Base-by-base conservation (phyloP, 2,329 filamentous ascomycete genomes). In the Cercospora janseana region DNA sequence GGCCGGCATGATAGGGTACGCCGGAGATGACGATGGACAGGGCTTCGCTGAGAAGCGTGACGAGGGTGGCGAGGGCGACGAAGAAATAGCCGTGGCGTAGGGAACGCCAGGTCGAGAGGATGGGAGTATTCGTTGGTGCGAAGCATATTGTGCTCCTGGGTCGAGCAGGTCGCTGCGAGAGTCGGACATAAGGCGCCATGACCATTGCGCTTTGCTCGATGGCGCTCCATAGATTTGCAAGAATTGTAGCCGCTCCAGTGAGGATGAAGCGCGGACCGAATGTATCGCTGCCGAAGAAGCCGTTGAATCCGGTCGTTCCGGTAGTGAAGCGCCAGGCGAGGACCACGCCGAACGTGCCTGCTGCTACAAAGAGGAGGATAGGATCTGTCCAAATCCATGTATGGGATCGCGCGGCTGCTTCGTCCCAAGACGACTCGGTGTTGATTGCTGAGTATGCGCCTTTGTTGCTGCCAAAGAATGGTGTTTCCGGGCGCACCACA, bases 221-320 rank as follows among this genome's bases (percentile, higher is more conserved):
- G 7, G 34, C 34, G 9, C 47, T 51, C 55, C 55, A 59, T 6
- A 56, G 12, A 7, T 34, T 51, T 15, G 55, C 47, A 13, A 59
- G 46, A 31, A 59, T 23, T 0, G 55, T 59, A 1, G 43, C 55
- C 4, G 57, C 43, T 21, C 49, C 49, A 6, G 57, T 56, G 26
- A 59, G 46, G 28, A 59, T 56, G 50, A 58, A 59, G 16, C 57
- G 49, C 4, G 57, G 57, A 10, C 57, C 57, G 28, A 59, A 57
- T 10, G 54, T 55, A 26, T 57, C 53, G 49, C 54, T 57, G 41
- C 35, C 46, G 52, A 57, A 59, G 51, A 51, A 59, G n/a, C 37
- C 31, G 50, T 57, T 59, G 55, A 59, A 59, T 29, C 49, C 47
- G 26, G 57, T 52, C 5, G 35, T 23, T 7, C 46, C 51, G 21